These are phyloP conservation scores for Populus ilicifolia DNA, from an alignment of 345 rosid species.

Conservation along the genomic window DNA sequence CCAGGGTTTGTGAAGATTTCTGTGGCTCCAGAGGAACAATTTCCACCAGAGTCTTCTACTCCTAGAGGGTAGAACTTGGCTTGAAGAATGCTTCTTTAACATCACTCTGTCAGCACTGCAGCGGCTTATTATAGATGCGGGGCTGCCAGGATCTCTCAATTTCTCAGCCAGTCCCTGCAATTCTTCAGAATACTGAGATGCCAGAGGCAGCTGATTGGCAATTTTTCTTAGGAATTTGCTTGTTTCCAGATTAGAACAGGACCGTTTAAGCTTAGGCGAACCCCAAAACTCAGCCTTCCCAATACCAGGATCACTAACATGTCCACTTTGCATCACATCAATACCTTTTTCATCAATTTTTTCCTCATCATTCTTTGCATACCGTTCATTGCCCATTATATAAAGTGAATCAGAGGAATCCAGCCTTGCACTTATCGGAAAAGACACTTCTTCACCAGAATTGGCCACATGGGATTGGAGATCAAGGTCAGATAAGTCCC, in stretches of 20 bases:
- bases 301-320: slow-evolving; percentile 81
- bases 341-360: slow-evolving; percentile 15
- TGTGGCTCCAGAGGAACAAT: slow-evolving; percentile 88
- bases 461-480: slow-evolving; percentile 36
- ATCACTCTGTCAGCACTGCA: slow-evolving; percentile 85
- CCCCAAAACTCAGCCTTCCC: slow-evolving; percentile 51
- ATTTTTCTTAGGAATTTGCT: slow-evolving; percentile 37
- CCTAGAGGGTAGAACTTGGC: slow-evolving; percentile 87
- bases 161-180: slow-evolving; percentile 22
- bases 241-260: slow-evolving; percentile 74
- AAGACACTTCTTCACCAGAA: slow-evolving; percentile 23
- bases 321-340: slow-evolving; percentile 46
- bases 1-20: slow-evolving; percentile 59
- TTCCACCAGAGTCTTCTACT: slow-evolving; percentile 86
- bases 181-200: slow-evolving; percentile 40
- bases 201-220: slow-evolving; percentile 29
- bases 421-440: slow-evolving; percentile 13
- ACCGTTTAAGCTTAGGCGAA: slow-evolving; percentile 69
- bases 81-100: slow-evolving; percentile 85
- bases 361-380: slow-evolving; percentile 14
- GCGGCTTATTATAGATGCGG: slow-evolving; percentile 47
- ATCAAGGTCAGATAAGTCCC: slow-evolving; percentile 53
- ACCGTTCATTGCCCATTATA: slow-evolving; percentile 14
- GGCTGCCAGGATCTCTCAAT: slow-evolving; percentile 30
- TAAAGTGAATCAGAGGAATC: slow-evolving; percentile 23